Conservation (phyloP, 129 eudicot species). For the Artemisia annua region DNA sequence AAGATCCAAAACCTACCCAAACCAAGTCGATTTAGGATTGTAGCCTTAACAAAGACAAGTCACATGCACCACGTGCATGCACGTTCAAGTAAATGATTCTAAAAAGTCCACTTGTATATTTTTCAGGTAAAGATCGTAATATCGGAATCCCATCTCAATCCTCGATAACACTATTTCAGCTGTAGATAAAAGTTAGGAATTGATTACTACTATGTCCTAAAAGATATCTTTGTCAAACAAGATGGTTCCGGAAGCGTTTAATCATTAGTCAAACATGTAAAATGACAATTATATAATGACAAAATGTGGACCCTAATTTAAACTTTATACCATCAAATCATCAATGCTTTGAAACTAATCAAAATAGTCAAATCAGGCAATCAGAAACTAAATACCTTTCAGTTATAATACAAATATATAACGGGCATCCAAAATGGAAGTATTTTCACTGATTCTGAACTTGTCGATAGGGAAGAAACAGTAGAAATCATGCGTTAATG, state of each 20-base stretch:
- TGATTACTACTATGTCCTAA: too few species aligned
- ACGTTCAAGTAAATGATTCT: not conserved
- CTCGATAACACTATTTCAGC: not conserved
- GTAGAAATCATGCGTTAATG: not conserved
- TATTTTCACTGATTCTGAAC: not conserved
- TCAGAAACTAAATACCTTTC: too few species aligned
- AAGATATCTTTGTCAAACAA: too few species aligned
- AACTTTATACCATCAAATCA: conserved; percentile 13
- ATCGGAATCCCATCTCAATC: not conserved
- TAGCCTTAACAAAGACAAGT: too few species aligned
- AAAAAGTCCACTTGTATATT: not conserved
- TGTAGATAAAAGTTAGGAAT: too few species aligned
- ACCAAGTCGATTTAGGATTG: too few species aligned
- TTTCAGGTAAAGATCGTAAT: not conserved
- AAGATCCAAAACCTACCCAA: not conserved
- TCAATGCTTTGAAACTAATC: too few species aligned
- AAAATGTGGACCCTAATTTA: conserved; percentile 5
- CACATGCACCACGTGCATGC: too few species aligned
- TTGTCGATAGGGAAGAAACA: not conserved
- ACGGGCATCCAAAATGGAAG: not conserved
- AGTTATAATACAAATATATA: not conserved
- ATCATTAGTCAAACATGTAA: conserved; percentile 13
- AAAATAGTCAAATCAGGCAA: not conserved
- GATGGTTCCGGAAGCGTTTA: not conserved
- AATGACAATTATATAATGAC: conserved; percentile 4